Evolutionary conservation across 2,329 filamentous ascomycete species (phyloP), one percentile per base, ranked within the genome.

Genomic region (Neonectria neomacrospora): DNA sequence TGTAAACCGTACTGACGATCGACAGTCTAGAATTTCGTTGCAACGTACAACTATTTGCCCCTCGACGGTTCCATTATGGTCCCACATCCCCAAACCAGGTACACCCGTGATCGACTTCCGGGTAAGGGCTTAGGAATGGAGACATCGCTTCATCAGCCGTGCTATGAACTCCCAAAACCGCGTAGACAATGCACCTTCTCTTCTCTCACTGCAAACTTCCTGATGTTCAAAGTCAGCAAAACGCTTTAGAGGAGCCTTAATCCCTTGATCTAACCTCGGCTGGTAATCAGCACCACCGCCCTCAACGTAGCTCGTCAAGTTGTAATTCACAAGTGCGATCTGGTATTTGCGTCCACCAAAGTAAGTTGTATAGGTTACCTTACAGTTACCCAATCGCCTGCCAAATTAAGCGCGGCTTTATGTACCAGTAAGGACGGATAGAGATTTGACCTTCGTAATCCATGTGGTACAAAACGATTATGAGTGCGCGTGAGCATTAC

Each of bases 61-160:
- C 42, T 39, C 20, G 58, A 56, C n/a, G 34, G 32, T 47, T 53
- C 9, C 34, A 39, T 28, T 5, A 32, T 32, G 48, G 58, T 62
- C 54, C 58, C 62, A 59, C 63, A 45, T 44, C 48, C 53, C 60
- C 54, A 62, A 41, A 18, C 51, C 61, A 61, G 66, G 55, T 62
- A 42, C 61, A 65, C 54, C 66, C 64, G 66, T 62, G 67, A 71
- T 70, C 67, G 66, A 59, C 65, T 54, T 44, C 45, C 50, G 54
- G 50, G 20, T 61, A 44, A 39, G 30, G 14, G 28, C 41, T 37
- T 10, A 44, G 50, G 54, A 63, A 63, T 63, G 48, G 30, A 61
- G 48, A 56, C 28, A 64, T 59, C 50, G 58, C 64, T 64, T 60
- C 8, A 28, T 44, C 22, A 14, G 11, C n/a, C 47, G n/a, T n/a